Base-by-base conservation (phyloP, 768 basidiomycete genomes). In the Mrakia blollopis region DNA sequence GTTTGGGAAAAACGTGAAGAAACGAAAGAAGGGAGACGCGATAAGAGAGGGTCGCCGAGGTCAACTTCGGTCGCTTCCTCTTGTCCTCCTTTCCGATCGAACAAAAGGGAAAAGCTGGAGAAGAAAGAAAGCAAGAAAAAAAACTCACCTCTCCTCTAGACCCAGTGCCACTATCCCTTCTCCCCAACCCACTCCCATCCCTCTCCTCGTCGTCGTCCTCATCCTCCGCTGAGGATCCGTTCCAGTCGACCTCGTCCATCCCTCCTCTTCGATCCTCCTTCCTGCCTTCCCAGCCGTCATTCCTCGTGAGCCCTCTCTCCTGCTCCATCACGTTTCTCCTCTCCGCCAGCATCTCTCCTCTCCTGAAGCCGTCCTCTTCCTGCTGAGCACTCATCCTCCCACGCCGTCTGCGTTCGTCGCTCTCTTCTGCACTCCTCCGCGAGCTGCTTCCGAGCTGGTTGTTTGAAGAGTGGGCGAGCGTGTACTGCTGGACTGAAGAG, bases 391-490 rank as follows among this genome's bases (percentile, higher is more conserved):
- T 35, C 30, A 57, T 28, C 16, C n/a, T 37, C 14, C 52, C 37
- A n/a, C 54, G 32, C 18, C 52, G 72, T 30, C 61, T 44, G n/a
- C 28, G 23, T 37, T 61, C 25, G 23, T 28, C 69, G 14, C 32
- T 18, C 69, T 71, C 50, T 25, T 35, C 25, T 7, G 25, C 62
- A 9, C 25, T 28, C 62, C 16, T 35, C 6, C n/a, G 54, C 2
- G 62, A 41, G n/a, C 73, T 62, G 39, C 70, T 52, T 23, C 41
- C 70, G 52, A 32, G 47, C 44, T 71, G 44, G 52, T 18, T 11
- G 2, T 3, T 16, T 8, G 41, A 21, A 7, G n/a, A 28, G 47
- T 47, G 57, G 2, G 25, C 8, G 57, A 57, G 25, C 8, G 57
- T 57, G 57, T 57, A 57, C 57, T 57, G 57, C 57, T 57, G 57